These are phyloP conservation scores for Penicillium sp. DNA, from an alignment of 2,329 filamentous ascomycete genomes.

Conservation along the genomic window DNA sequence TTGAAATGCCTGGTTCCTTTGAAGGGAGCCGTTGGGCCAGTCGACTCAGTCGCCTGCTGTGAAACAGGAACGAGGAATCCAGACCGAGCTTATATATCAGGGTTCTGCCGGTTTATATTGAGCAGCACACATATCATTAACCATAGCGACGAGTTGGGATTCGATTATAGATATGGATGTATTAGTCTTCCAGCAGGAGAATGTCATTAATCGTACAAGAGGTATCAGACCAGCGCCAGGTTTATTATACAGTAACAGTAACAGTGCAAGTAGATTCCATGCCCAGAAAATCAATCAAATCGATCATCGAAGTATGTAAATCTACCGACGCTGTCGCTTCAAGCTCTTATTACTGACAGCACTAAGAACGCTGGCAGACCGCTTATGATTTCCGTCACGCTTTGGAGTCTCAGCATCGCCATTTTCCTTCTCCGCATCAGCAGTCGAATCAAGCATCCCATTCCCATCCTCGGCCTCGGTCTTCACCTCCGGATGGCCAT, in stretches of 20 bases:
- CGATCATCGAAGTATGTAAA: not conserved
- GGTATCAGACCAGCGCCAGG: slow-evolving; percentile 23
- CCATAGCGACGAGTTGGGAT: slow-evolving; percentile 3
- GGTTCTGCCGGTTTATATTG: not conserved
- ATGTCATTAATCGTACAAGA: slow-evolving; percentile 37
- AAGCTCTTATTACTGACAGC: slow-evolving; percentile 62
- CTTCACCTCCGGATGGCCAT: slow-evolving; percentile 35
- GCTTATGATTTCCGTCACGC: slow-evolving; percentile 58
- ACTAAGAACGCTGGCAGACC: slow-evolving; percentile 81
- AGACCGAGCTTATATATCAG: not conserved
- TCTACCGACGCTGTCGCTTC: slow-evolving; percentile 51
- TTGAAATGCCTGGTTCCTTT: slow-evolving; percentile 27
- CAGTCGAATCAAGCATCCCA: slow-evolving; percentile 16
- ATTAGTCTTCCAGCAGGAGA: slow-evolving; percentile 8
- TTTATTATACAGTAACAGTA: slow-evolving; percentile 12
- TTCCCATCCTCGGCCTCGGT: slow-evolving; percentile 34
- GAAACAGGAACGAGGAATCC: not conserved
- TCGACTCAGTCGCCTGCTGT: slow-evolving; percentile 21
- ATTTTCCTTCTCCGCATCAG: slow-evolving; percentile 8
- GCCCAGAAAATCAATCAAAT: not conserved
- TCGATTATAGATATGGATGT: slow-evolving; percentile 13
- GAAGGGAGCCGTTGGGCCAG: slow-evolving; percentile 26
- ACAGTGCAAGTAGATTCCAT: not conserved
- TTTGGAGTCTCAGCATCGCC: slow-evolving; percentile 4
- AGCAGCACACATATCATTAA: slow-evolving; percentile 18